phyloP scores from a whole-genome alignment of 1,284 basidiomycete species.

The Inonotus obliquus region DNA sequence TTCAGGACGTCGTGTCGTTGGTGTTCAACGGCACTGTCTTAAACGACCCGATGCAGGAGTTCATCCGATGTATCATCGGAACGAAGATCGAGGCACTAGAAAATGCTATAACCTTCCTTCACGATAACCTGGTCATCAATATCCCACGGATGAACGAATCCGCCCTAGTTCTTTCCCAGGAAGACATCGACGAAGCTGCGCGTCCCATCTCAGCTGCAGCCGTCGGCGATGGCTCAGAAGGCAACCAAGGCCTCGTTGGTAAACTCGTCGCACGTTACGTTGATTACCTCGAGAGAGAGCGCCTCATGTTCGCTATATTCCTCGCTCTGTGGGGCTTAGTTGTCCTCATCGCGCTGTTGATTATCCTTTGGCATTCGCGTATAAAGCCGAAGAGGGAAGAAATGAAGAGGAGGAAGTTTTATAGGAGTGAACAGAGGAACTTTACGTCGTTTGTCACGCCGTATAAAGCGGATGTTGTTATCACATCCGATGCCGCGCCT shows the following conservation, averaged over 20 bases:
- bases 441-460: constrained; percentile 38
- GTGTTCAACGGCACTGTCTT: constrained; percentile 84
- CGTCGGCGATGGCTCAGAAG: constrained; percentile 52
- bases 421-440: constrained; percentile 42
- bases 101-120: constrained; percentile 86
- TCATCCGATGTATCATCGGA: constrained; percentile 86
- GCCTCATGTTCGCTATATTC: constrained; percentile 78
- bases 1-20: constrained; percentile 62
- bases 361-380: constrained; percentile 67
- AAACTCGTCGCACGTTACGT: constrained; percentile 73
- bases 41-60: constrained; percentile 77
- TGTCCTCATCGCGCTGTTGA: constrained; percentile 61
- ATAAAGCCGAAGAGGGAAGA: constrained; percentile 43
- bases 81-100: constrained; percentile 85
- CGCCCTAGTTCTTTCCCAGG: constrained; percentile 71
- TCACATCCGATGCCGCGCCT: constrained; percentile 15
- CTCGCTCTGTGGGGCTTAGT: constrained; percentile 77
- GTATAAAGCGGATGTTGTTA: constrained; percentile 26
- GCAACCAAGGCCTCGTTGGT: constrained; percentile 63
- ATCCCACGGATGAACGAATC: constrained; percentile 71
- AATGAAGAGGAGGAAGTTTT: constrained; percentile 44
- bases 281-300: constrained; percentile 70
- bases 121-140: constrained; percentile 78
- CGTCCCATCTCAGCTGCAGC: constrained; percentile 78
- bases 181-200: constrained; percentile 68